Evolutionary conservation across 2,329 filamentous ascomycete species (phyloP).

Genomic region (Neofusicoccum umdonicola): DNA sequence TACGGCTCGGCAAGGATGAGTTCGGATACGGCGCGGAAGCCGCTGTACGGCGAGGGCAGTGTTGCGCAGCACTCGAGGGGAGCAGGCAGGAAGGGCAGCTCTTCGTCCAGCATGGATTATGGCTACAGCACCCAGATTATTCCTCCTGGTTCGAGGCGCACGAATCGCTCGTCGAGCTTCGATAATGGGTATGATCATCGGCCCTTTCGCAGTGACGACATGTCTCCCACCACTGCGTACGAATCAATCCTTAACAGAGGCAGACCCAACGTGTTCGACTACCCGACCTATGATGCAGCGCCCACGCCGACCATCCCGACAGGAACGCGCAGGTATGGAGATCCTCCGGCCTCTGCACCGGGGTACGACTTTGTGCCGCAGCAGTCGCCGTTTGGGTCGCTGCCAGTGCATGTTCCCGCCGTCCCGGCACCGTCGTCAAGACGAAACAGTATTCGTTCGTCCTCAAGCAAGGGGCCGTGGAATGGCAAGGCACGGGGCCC

Average conservation of each 20-base stretch:
- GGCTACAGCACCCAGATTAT: constrained; percentile 59
- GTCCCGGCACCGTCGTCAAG: constrained; percentile 11
- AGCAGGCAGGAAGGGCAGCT: constrained; percentile 62
- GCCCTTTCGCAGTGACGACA: constrained; percentile 22
- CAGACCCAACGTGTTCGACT: constrained; percentile 42
- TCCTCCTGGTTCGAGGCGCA: constrained; percentile 49
- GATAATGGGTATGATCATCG: constrained; percentile 51
- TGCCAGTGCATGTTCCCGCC: constrained; percentile 45
- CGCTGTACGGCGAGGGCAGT: constrained; percentile 28
- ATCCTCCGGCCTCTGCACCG: constrained; percentile 38
- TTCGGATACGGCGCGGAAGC: constrained; percentile 25
- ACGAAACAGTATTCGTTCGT: constrained; percentile 58
- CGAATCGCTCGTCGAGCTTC: constrained; percentile 68
- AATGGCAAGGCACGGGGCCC: constrained; percentile 44
- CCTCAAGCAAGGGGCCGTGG: constrained; percentile 48
- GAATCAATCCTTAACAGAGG: constrained; percentile 46
- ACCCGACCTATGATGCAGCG: constrained; percentile 72
- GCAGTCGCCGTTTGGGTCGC: constrained; percentile 38
- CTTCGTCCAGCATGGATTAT: constrained; percentile 64
- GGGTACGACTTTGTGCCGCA: constrained; percentile 29
- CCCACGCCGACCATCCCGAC: constrained; percentile 81
- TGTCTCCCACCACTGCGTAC: constrained; percentile 24
- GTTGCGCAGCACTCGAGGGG: constrained; percentile 33
- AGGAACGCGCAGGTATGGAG: constrained; percentile 63
- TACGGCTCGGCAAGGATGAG: constrained; percentile 17